These are phyloP conservation scores for Tuber indicum DNA, from an alignment of 495 filamentous ascomycete species.

Conservation along the genomic window DNA sequence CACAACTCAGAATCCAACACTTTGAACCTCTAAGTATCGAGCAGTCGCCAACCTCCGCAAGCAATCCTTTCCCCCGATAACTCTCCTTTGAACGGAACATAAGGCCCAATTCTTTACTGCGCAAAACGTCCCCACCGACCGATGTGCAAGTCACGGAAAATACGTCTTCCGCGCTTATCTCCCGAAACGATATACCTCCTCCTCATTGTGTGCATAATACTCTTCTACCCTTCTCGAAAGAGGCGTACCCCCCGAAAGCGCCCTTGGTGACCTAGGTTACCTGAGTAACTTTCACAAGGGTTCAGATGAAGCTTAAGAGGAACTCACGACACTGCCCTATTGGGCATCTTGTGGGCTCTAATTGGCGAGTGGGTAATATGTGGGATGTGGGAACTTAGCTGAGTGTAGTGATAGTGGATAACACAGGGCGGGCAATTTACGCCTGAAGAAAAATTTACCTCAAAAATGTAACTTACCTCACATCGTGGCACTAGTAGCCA, in stretches of 20 bases:
- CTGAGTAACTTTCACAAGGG: neutral
- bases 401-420: neutral
- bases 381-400: neutral
- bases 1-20: neutral
- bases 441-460: neutral
- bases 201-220: conserved; percentile 9
- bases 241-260: conserved; percentile 13
- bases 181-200: neutral
- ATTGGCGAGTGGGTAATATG: neutral
- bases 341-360: neutral
- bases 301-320: neutral
- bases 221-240: neutral
- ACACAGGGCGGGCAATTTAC: neutral
- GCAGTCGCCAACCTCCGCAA: neutral
- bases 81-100: neutral
- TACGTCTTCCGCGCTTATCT: neutral
- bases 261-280: conserved; percentile 7
- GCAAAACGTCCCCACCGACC: neutral
- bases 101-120: neutral
- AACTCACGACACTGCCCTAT: conserved; percentile 3
- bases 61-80: neutral
- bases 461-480: neutral
- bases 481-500: conserved; percentile 5
- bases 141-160: neutral
- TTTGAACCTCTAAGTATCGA: too few relatives aligned